Evolutionary conservation across 768 basidiomycete species (phyloP).

Genomic region (Leccinum incarnatum): DNA sequence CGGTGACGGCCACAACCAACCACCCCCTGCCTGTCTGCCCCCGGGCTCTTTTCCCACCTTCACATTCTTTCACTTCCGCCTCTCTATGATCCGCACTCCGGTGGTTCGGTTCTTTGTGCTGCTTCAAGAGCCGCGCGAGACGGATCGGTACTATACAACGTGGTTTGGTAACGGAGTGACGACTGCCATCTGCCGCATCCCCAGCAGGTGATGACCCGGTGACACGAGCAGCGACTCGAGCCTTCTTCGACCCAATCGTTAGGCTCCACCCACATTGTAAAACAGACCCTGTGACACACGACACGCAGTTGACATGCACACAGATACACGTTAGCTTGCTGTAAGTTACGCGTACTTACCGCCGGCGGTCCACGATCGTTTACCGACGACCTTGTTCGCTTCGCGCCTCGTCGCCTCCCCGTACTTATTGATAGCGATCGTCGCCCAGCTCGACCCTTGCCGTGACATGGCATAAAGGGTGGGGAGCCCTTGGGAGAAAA

Average conservation of each 20-base stretch:
- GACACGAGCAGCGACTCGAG: no score
- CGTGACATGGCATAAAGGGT: not conserved
- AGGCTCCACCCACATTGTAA: not conserved
- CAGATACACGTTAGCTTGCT: not conserved
- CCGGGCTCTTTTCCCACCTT: not conserved
- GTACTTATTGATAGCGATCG: constrained; percentile 2
- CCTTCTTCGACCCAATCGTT: not conserved
- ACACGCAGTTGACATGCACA: not conserved
- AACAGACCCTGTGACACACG: no score
- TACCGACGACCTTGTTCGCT: not conserved
- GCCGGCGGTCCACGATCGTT: not conserved
- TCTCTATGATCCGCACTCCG: constrained; percentile 15
- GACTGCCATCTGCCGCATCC: no score
- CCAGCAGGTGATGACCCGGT: not conserved
- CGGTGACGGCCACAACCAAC: not conserved
- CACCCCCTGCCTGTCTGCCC: not conserved
- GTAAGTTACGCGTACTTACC: not conserved
- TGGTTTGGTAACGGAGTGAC: not conserved
- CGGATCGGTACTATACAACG: constrained; percentile 9
- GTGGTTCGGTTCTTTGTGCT: not conserved
- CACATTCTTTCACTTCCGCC: constrained; percentile 15
- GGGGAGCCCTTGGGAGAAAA: not conserved
- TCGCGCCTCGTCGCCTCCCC: not conserved
- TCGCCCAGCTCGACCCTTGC: not conserved
- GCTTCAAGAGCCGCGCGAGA: constrained; percentile 1